Evolutionary conservation across 2,329 filamentous ascomycete genomes (phyloP).

Genomic region (Setomelanomma holmii): DNA sequence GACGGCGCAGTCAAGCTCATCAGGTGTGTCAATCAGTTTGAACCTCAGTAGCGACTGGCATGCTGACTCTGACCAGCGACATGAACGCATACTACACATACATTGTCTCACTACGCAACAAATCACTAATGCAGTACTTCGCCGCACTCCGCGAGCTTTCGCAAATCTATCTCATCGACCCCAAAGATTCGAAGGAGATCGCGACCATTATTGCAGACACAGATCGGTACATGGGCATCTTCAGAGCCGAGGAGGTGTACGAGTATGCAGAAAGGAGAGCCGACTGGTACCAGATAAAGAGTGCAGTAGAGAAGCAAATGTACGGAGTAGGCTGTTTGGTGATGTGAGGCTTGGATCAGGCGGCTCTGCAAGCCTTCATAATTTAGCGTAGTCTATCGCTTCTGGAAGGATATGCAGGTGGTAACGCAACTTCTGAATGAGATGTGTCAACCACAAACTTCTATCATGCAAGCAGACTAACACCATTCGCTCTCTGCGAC

Average conservation of each 20-base stretch:
- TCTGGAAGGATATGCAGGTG: slow-evolving; percentile 19
- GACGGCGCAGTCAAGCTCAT: slow-evolving; percentile 92
- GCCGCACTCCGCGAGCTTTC: slow-evolving; percentile 87
- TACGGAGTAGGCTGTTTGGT: slow-evolving; percentile 88
- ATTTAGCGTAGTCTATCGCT: slow-evolving; percentile 19
- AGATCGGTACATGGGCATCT: slow-evolving; percentile 88
- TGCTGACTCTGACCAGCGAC: slow-evolving; percentile 64
- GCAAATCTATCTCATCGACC: slow-evolving; percentile 93
- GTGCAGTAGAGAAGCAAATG: slow-evolving; percentile 93
- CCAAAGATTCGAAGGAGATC: slow-evolving; percentile 88
- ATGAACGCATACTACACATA: slow-evolving; percentile 94
- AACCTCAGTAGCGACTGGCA: too few species aligned
- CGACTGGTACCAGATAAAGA: slow-evolving; percentile 92
- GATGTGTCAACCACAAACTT: too few species aligned
- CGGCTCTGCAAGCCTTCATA: slow-evolving; percentile 10
- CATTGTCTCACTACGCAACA: slow-evolving; percentile 80
- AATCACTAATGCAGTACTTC: slow-evolving; percentile 87
- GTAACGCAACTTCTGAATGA: too few species aligned
- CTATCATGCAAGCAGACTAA: too few species aligned
- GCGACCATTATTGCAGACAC: slow-evolving; percentile 92
- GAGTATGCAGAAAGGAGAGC: slow-evolving; percentile 93
- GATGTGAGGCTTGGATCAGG: slow-evolving; percentile 65
- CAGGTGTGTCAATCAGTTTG: slow-evolving; percentile 57
- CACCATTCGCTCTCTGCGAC: too few species aligned
- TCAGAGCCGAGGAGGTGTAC: slow-evolving; percentile 94